These are phyloP conservation scores for Phaffia tasmanica DNA, from an alignment of 768 basidiomycete genomes.

Conservation along the genomic window DNA sequence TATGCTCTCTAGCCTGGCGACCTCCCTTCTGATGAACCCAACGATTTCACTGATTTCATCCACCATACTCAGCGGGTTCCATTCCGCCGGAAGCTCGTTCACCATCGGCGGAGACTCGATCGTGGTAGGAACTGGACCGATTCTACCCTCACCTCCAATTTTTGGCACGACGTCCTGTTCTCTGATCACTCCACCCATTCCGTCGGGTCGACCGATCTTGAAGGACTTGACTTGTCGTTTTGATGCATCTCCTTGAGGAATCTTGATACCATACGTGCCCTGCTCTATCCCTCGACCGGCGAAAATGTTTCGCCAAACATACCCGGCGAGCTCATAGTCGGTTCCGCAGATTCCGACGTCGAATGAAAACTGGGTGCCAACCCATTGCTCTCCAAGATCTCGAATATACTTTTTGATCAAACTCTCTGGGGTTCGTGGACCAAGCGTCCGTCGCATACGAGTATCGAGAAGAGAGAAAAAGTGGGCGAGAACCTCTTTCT, in stretches of 20 bases:
- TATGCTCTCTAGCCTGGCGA: constrained; percentile 17
- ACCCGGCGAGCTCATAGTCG: constrained; percentile 17
- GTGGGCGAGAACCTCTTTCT: constrained; percentile 24
- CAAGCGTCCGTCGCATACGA: constrained; percentile 24
- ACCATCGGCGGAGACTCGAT: constrained; percentile 15
- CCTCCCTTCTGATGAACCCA: constrained; percentile 23
- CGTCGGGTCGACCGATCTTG: constrained; percentile 18
- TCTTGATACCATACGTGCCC: constrained; percentile 21
- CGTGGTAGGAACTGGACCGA: constrained; percentile 22
- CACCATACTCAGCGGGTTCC: constrained; percentile 18
- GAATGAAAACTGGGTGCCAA: constrained; percentile 13
- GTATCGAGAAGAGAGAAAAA: constrained; percentile 24
- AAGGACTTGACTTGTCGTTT: constrained; percentile 13
- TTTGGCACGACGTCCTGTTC: constrained; percentile 15
- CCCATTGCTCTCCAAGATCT: constrained; percentile 22
- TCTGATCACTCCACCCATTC: constrained; percentile 15
- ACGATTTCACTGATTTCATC: constrained; percentile 21
- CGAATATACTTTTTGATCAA: constrained; percentile 24
- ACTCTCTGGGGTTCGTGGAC: constrained; percentile 19
- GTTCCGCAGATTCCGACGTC: constrained; percentile 14
- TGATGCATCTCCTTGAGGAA: constrained; percentile 11
- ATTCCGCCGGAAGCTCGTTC: constrained; percentile 18
- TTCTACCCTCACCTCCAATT: constrained; percentile 24
- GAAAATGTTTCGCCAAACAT: constrained; percentile 25
- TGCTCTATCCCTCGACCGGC: constrained; percentile 13